Conservation (phyloP, 805 yeast genomes). For the Pichia membranifaciens region DNA sequence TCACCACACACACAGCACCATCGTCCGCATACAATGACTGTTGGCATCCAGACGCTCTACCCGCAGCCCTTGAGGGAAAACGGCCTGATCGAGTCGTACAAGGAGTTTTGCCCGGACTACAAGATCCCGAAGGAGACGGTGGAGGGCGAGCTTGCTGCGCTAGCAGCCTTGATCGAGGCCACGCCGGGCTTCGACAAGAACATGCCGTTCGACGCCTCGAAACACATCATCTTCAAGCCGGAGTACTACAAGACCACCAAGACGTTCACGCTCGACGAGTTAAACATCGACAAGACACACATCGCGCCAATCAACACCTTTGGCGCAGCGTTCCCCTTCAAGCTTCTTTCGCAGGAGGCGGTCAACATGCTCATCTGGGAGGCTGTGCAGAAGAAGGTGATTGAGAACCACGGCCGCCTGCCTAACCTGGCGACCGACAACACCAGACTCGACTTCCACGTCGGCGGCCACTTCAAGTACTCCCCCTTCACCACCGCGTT, state of each 20-base stretch:
- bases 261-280: conserved; percentile 32
- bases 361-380: conserved; percentile 50
- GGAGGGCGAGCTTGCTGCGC: conserved; percentile 19
- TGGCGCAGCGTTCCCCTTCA: conserved; percentile 51
- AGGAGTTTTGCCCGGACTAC: conserved; percentile 17
- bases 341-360: conserved; percentile 53
- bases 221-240: conserved; percentile 33
- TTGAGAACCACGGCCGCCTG: conserved; percentile 38
- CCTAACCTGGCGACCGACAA: conserved; percentile 27
- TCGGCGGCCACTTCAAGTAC: conserved; percentile 42
- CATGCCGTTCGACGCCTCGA: conserved; percentile 32
- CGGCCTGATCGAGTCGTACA: conserved; percentile 18
- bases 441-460: conserved; percentile 37
- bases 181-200: conserved; percentile 26
- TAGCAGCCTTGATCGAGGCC: conserved; percentile 18
- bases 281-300: conserved; percentile 31
- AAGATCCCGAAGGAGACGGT: conserved; percentile 22
- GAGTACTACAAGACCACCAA: conserved; percentile 33
- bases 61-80: conserved; percentile 19
- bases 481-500: conserved; percentile 44
- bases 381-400: conserved; percentile 32
- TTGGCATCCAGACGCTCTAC: conserved; percentile 14
- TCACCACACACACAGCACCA: too few relatives aligned
- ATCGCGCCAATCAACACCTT: conserved; percentile 28
- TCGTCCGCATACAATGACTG: conserved; percentile 12